phyloP scores from a whole-genome alignment of 805 yeast genomes.

The Kluyveromyces aestuarii region DNA sequence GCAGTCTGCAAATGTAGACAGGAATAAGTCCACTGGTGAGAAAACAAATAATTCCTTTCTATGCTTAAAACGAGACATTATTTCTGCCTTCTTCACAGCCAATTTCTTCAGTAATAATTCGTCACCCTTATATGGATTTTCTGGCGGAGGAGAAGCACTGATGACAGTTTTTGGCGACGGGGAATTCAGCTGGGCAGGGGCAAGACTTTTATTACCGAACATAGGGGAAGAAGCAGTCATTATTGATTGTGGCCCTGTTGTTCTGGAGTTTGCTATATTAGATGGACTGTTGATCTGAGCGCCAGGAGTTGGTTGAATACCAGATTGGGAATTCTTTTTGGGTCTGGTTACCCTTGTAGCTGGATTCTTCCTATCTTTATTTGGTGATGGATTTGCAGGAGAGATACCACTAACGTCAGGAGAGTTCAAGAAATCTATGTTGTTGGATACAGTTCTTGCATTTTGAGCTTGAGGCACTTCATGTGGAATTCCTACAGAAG shows the following conservation, averaged over 20 bases:
- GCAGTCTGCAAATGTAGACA: constrained; percentile 26
- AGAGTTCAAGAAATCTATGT: constrained; percentile 15
- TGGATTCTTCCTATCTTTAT: constrained; percentile 8
- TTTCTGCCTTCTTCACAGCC: constrained; percentile 23
- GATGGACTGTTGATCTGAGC: not conserved
- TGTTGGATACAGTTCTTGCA: constrained; percentile 5
- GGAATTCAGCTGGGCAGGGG: constrained; percentile 2
- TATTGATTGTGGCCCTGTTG: constrained; percentile 11
- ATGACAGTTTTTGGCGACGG: constrained; percentile 9
- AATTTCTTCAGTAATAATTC: constrained; percentile 22
- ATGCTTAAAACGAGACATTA: constrained; percentile 27
- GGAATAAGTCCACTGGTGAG: constrained; percentile 25
- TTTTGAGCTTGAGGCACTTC: constrained; percentile 8
- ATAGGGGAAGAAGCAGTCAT: constrained; percentile 6
- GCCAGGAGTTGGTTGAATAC: not conserved
- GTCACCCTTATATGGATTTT: constrained; percentile 24
- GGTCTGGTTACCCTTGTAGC: constrained; percentile 1
- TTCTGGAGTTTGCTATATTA: constrained; percentile 5
- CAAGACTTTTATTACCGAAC: constrained; percentile 3
- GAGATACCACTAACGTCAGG: constrained; percentile 8
- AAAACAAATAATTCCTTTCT: constrained; percentile 25
- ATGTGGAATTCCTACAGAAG: constrained; percentile 8
- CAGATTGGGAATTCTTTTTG: constrained; percentile 2
- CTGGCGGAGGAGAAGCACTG: constrained; percentile 8
- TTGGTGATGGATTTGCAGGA: constrained; percentile 6